Evolutionary conservation across 495 filamentous ascomycete species (phyloP), one percentile per base, ranked within the genome.

Genomic region (Penicillium diatomitis): DNA sequence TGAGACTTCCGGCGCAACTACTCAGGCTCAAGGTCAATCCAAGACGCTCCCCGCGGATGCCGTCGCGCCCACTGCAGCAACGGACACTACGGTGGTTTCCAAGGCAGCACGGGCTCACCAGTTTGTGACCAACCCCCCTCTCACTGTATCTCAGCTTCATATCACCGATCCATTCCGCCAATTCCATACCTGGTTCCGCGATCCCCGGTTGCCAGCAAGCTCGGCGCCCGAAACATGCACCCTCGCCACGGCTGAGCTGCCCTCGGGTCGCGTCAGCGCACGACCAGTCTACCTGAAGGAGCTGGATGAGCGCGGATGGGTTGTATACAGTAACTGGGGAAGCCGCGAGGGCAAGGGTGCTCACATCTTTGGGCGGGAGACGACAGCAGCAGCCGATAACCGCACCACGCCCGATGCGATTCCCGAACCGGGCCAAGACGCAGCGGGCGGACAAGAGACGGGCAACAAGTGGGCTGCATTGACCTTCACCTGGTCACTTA

Each of bases 201-300:
- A 79, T 50, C 85, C 89, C 0, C 81, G 83, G 49, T 62, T 73
- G 9, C 52, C 71, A 46, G 62, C 72, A 10, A 77, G 89, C 42
- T 75, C 79, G 46, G 85, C 90, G 52, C 76, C 74, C 31, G 71
- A 75, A 64, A 77, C 91, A 75, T 51, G 90, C 87, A 78, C 85
- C 75, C 32, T 97, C 0, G 84, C 92, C 8, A 97, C 91, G 5
- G 89, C 92, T 1, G 71, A 72, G n/a, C 73, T 97, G 4, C 92
- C 90, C 12, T 86, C 82, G 0, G 92, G 92, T 46, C 81, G 84
- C 32, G 83, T 96, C 35, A 88, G 84, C 50, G 80, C 86, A 7
- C 86, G 92, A 41, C 77, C 85, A 50, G 88, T 98, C 46, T 97
- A 97, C 66, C 74, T 98, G 32, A 98, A 98, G 62, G 85, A 90